These are phyloP conservation scores for Boletus huronensis DNA, from an alignment of 768 basidiomycete species.

Conservation along the genomic window DNA sequence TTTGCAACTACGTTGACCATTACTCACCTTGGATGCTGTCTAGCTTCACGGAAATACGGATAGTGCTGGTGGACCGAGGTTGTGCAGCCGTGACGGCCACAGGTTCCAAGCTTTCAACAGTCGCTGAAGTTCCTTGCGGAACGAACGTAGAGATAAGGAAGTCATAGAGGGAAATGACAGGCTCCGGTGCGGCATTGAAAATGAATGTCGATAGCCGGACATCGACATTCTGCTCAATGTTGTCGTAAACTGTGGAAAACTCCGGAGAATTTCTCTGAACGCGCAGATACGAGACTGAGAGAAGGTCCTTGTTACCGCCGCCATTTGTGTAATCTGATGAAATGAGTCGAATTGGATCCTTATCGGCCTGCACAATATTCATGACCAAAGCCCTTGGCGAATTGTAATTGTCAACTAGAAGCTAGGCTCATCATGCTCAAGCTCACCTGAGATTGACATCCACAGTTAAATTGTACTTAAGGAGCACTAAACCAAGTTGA, in stretches of 20 bases:
- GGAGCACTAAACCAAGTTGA: constrained; percentile 64
- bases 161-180: constrained; percentile 87
- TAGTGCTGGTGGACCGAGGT: constrained; percentile 47
- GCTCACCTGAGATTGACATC: constrained; percentile 72
- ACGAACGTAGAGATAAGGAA: constrained; percentile 98
- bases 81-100: not conserved
- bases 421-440: not conserved
- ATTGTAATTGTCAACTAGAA: constrained; percentile 11
- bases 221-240: constrained; percentile 85
- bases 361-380: constrained; percentile 60
- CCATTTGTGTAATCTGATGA: constrained; percentile 51
- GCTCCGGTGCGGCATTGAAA: constrained; percentile 84
- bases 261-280: constrained; percentile 86
- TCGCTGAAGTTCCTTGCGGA: constrained; percentile 31
- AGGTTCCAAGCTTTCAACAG: constrained; percentile 10
- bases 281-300: constrained; percentile 73
- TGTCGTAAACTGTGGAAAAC: constrained; percentile 72
- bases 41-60: constrained; percentile 78
- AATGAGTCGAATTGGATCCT: constrained; percentile 56
- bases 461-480: constrained; percentile 85
- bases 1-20: not conserved
- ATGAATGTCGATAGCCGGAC: constrained; percentile 88
- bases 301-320: constrained; percentile 56
- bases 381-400: constrained; percentile 65
- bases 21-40: constrained; percentile 75